Conservation (phyloP, 2,329 filamentous ascomycete species). For the Rhytidhysteron rufulum region DNA sequence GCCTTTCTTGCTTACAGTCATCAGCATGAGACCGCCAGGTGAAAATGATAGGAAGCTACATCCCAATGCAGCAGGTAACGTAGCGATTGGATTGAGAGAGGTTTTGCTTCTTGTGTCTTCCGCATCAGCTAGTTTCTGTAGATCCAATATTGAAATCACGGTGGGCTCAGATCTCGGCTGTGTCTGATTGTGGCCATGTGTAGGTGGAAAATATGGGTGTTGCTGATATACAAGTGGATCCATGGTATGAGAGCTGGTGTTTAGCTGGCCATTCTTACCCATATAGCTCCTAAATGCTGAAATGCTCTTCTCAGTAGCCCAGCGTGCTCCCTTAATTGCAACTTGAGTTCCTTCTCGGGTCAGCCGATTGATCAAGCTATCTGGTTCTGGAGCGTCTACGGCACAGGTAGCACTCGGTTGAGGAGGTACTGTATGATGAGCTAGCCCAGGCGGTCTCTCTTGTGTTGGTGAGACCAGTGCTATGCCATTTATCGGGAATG, state of each 20-base stretch:
- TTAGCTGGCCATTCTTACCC: constrained; percentile 45
- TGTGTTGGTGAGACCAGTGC: constrained; percentile 50
- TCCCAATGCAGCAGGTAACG: constrained; percentile 67
- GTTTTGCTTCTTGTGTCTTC: constrained; percentile 49
- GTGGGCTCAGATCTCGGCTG: constrained; percentile 60
- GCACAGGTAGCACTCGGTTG: constrained; percentile 63
- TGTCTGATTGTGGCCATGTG: constrained; percentile 60
- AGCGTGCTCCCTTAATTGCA: constrained; percentile 68
- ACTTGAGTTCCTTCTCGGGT: constrained; percentile 78
- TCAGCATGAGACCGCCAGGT: constrained; percentile 67
- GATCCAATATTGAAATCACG: constrained; percentile 70
- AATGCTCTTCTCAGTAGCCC: constrained; percentile 72
- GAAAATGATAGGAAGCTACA: constrained; percentile 80
- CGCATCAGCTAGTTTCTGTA: constrained; percentile 54
- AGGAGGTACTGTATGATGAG: constrained; percentile 64
- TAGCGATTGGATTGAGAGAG: constrained; percentile 59
- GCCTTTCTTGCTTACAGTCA: constrained; percentile 79
- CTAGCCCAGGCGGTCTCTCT: constrained; percentile 53
- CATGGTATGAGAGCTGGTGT: constrained; percentile 17
- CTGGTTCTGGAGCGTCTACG: constrained; percentile 68
- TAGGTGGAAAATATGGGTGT: constrained; percentile 66
- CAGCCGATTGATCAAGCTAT: constrained; percentile 70
- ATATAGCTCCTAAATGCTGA: constrained; percentile 80
- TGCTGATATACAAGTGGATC: constrained; percentile 46
- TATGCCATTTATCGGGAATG: constrained; percentile 65